Evolutionary conservation across 192 early-diverging fungal genomes (phyloP), one percentile per base, ranked within the genome.

Genomic region (Coemansia sp.): DNA sequence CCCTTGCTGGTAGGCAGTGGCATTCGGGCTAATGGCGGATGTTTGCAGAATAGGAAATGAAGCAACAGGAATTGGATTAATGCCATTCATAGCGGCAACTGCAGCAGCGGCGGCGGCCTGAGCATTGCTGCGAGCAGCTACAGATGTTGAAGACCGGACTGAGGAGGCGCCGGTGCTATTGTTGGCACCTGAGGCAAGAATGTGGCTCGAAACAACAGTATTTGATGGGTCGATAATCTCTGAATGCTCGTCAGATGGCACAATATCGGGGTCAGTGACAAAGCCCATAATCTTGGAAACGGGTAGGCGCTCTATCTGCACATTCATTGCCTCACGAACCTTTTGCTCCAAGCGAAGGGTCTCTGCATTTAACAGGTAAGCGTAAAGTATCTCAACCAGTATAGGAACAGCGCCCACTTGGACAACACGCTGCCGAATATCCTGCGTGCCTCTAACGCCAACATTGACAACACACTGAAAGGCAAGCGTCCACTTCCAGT

Each of bases 391-490:
- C 47, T 87, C 87, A 46, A 93, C 85, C n/a, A 98, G 88, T 43
- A 96, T 87, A 8, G 88, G 85, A 21, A 98, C 86, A 45, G 95
- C 87, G 8, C 93, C 93, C 43, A 91, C 94, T 55, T 95, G 87
- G 7, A 95, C 94, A 43, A 96, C 88, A 46, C 93, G 84, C 56
- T 89, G 88, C 18, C 94, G 74, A 22, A 98, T 89, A 40, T 87
- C 78, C 41, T 90, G 85, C 10, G 91, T 90, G 19, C 93, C 95
- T 5, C 94, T 85, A 5, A 95, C 87, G 41, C 94, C 93, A 46
- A 96, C 87, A 74, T 95, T 94, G 56, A 91, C 92, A 7, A 95
- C 87, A 65, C 91, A 93, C 51, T 93, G 91, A 56, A 92, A 93
- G 22, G 92, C 90, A 51, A 91, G 82, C 21, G 88, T 89, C 92